Evolutionary conservation across 2,329 filamentous ascomycete genomes (phyloP).

Genomic region (Pseudocercospora macadamiae): DNA sequence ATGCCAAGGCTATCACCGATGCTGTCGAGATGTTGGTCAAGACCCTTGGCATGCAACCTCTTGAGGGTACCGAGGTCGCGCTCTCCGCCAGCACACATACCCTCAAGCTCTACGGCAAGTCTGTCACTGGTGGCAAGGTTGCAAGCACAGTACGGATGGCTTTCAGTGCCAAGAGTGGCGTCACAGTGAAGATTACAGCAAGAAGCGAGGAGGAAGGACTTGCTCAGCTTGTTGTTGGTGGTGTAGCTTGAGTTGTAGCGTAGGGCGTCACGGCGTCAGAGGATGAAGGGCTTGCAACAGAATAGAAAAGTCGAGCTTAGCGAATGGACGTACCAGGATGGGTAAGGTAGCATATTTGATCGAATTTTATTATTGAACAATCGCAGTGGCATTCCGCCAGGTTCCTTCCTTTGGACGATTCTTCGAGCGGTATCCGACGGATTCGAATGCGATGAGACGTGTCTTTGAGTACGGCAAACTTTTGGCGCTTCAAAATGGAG

Average conservation of each 20-base stretch:
- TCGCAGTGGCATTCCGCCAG: too few species aligned
- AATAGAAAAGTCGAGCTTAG: conserved; percentile 10
- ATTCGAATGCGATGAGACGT: too few species aligned
- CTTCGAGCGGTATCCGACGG: too few species aligned
- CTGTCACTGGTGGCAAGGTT: conserved; percentile 84
- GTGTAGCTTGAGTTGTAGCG: conserved; percentile 67
- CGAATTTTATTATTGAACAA: not conserved
- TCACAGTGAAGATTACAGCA: conserved; percentile 93
- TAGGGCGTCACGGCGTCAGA: conserved; percentile 1
- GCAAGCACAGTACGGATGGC: conserved; percentile 90
- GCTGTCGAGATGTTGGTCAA: conserved; percentile 89
- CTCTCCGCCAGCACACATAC: conserved; percentile 89
- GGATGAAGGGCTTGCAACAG: not conserved
- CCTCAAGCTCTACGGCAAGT: conserved; percentile 95
- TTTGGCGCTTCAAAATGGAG: too few species aligned
- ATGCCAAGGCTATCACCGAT: conserved; percentile 92
- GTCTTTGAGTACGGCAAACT: too few species aligned
- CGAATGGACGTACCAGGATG: not conserved
- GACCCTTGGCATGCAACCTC: conserved; percentile 83
- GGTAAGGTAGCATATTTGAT: not conserved
- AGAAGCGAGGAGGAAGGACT: conserved; percentile 92
- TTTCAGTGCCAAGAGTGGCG: conserved; percentile 86
- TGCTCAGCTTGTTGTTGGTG: conserved; percentile 79
- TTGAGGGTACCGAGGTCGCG: conserved; percentile 91
- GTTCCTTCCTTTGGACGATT: too few species aligned